Percentiles rank a stretch among this genome's conserved stretches.
These are phyloP conservation scores for Eucalyptus rudis DNA, from an alignment of 345 rosid species.

Conservation along the genomic window DNA sequence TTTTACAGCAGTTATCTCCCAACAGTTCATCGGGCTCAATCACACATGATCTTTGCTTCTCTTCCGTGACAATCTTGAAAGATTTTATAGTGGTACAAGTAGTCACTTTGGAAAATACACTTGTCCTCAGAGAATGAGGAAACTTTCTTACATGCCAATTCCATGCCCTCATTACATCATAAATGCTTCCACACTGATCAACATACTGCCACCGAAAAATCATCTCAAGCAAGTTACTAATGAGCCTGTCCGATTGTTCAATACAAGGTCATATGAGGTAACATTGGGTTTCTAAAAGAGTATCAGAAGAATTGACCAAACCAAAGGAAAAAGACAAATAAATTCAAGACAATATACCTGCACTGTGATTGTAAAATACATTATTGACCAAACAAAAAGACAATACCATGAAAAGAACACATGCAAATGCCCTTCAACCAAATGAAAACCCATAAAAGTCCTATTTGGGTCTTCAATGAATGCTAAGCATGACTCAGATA, in stretches of 20 bases:
- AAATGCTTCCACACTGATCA: constrained; percentile 66
- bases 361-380: background rate
- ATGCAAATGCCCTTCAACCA: background rate
- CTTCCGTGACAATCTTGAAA: constrained; percentile 12
- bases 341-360: background rate
- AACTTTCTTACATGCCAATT: constrained; percentile 52
- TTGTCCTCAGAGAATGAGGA: constrained; percentile 32
- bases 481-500: background rate
- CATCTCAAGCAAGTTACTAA: background rate
- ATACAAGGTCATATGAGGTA: background rate
- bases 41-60: constrained; percentile 13
- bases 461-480: background rate
- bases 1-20: constrained; percentile 6
- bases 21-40: constrained; percentile 3
- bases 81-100: constrained; percentile 6
- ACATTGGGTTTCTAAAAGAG: background rate
- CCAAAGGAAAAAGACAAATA: background rate
- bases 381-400: background rate
- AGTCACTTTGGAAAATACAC: background rate
- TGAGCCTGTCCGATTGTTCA: background rate
- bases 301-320: background rate
- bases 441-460: background rate
- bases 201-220: constrained; percentile 38
- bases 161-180: constrained; percentile 71
- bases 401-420: background rate